Evolutionary conservation across 371 early-diverging fungal genomes (phyloP).

Genomic region (Circinella minor): DNA sequence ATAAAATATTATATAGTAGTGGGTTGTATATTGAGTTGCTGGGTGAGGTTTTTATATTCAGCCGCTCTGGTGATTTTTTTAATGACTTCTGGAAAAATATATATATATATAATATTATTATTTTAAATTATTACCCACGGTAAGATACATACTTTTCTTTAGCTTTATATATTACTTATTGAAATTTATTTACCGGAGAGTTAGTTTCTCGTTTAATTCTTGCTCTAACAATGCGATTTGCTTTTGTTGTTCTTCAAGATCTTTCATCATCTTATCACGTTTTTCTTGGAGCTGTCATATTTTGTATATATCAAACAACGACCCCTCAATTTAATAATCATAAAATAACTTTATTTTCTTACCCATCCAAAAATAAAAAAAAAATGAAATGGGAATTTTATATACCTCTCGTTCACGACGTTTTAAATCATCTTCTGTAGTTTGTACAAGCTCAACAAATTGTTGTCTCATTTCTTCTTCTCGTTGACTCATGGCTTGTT

Average conservation of each 20-base stretch:
- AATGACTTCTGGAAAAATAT: no score
- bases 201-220: slow-evolving; percentile 21
- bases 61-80: no score
- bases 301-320: background rate
- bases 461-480: slow-evolving; percentile 78
- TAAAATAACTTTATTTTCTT: no score
- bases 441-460: slow-evolving; percentile 77
- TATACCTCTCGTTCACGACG: slow-evolving; percentile 66
- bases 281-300: slow-evolving; percentile 22
- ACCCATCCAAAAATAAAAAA: no score
- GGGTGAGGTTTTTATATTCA: no score
- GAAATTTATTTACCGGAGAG: slow-evolving; percentile 6
- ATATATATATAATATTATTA: no score
- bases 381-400: no score
- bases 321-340: no score
- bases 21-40: background rate
- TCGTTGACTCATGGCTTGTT: slow-evolving; percentile 73
- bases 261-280: slow-evolving; percentile 27
- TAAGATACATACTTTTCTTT: no score
- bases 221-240: slow-evolving; percentile 23
- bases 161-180: no score
- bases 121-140: no score
- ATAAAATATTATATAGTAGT: background rate
- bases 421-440: slow-evolving; percentile 70
- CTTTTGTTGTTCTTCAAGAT: slow-evolving; percentile 28